Base-by-base conservation (phyloP, 2,329 filamentous ascomycete species). In the Colletotrichum phormii region DNA sequence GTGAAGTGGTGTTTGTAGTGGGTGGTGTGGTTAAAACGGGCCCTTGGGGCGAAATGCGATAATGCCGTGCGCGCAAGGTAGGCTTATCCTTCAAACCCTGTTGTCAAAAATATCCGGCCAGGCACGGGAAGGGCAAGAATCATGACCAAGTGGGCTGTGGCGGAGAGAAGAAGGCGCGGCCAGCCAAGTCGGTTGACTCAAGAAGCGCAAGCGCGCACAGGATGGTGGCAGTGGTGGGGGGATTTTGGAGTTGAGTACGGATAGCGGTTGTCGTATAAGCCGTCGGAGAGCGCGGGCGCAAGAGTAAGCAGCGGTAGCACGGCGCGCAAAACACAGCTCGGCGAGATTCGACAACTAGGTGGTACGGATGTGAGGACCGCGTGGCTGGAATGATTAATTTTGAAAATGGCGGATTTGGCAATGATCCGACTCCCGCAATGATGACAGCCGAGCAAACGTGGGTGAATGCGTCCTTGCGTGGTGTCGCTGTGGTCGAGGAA, bases 91-190 rank as follows among this genome's bases (percentile, higher is more conserved):
- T 64, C 58, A 22, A 72, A 64, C 24, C 69, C 69, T 53, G 37
- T 29, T 68, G 59, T 46, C 31, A 58, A 31, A 63, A 59, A 72
- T 53, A 51, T 49, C 46, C 64, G 69, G 59, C 35, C 53, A 72
- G 42, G 53, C 65, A 59, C 53, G 22, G 69, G n/a, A 37, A 72
- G 64, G 69, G 42, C 69, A 72, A 72, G 42, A 72, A 72, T 72
- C 69, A 72, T 72, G 69, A 72, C 69, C 69, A 68, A 63, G 58
- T 54, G 42, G 51, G 53, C 58, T 58, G 64, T 62, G 53, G 53
- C 69, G 58, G 51, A 58, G 29, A 53, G 13, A 37, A 31, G 24
- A 51, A 12, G 37, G 69, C 64, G 58, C 53, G 42, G 53, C 58
- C 64, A 54, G 64, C 58, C 58, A 46, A 49, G 64, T 42, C 24